These are phyloP conservation scores for Alternaria atra DNA, from an alignment of 2,329 filamentous ascomycete species.

Conservation along the genomic window DNA sequence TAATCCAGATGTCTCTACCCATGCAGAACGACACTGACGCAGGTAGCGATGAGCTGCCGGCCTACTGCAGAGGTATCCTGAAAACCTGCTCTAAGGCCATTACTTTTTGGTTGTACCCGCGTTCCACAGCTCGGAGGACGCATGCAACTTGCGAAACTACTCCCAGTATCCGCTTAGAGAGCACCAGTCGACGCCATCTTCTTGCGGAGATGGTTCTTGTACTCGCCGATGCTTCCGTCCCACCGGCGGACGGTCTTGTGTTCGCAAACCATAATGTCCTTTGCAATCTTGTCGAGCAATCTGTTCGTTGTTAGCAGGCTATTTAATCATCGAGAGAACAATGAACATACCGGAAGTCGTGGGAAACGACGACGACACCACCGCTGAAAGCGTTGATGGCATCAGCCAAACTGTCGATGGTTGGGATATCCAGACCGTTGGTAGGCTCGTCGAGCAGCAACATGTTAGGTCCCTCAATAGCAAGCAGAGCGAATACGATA, in stretches of 20 bases:
- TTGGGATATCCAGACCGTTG: constrained; percentile 98
- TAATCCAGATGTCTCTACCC: constrained; percentile 47
- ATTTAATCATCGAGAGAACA: not conserved
- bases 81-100: constrained; percentile 42
- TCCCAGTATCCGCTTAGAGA: constrained; percentile 65
- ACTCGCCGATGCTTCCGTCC: constrained; percentile 88
- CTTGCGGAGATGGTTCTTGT: constrained; percentile 99
- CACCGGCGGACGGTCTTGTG: constrained; percentile 92
- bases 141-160: constrained; percentile 37
- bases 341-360: constrained; percentile 90
- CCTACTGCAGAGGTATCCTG: constrained; percentile 44
- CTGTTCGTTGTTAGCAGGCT: constrained; percentile 61
- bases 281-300: constrained; percentile 98
- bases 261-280: constrained; percentile 99
- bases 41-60: constrained; percentile 45
- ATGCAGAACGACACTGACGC: constrained; percentile 45
- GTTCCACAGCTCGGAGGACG: constrained; percentile 37
- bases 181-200: constrained; percentile 94
- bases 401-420: constrained; percentile 95
- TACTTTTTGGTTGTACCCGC: constrained; percentile 39
- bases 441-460: constrained; percentile 96
- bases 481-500: constrained; percentile 96
- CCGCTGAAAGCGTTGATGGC: constrained; percentile 96
- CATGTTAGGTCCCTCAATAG: constrained; percentile 98
- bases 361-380: constrained; percentile 96